These are phyloP conservation scores for Colletotrichum higginsianum DNA, from an alignment of 2,329 filamentous ascomycete genomes.

Conservation along the genomic window DNA sequence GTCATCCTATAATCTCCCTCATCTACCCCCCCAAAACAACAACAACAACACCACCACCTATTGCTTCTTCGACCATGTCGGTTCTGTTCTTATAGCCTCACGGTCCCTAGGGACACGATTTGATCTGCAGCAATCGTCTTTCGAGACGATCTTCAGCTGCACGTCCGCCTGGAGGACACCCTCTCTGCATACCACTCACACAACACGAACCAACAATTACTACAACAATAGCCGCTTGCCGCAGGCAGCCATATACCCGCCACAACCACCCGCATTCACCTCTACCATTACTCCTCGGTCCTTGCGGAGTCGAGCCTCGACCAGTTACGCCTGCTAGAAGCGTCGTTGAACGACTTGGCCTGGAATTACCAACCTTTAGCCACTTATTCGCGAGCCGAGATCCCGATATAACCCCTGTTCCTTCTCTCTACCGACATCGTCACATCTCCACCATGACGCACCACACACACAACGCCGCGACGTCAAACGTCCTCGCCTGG, in stretches of 20 bases:
- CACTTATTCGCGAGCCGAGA: slow-evolving; percentile 30
- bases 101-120: slow-evolving; percentile 63
- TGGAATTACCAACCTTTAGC: slow-evolving; percentile 28
- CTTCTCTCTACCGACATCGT: slow-evolving; percentile 23
- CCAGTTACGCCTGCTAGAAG: slow-evolving; percentile 35
- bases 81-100: slow-evolving; percentile 53
- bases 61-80: slow-evolving; percentile 47
- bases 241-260: slow-evolving; percentile 5
- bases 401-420: slow-evolving; percentile 19
- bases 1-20: slow-evolving; percentile 43
- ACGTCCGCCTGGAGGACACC: slow-evolving; percentile 34
- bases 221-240: slow-evolving; percentile 14
- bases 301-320: slow-evolving; percentile 37
- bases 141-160: slow-evolving; percentile 34
- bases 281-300: not conserved
- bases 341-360: slow-evolving; percentile 41
- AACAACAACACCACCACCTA: slow-evolving; percentile 20
- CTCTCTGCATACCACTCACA: slow-evolving; percentile 23
- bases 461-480: slow-evolving; percentile 54
- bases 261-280: not conserved
- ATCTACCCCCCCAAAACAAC: slow-evolving; percentile 12
- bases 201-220: slow-evolving; percentile 11
- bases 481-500: slow-evolving; percentile 62
- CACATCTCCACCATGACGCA: slow-evolving; percentile 52
- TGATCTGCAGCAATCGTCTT: slow-evolving; percentile 36